Base-by-base conservation (phyloP, 1,284 basidiomycete species). In the Trichosporon sp. region DNA sequence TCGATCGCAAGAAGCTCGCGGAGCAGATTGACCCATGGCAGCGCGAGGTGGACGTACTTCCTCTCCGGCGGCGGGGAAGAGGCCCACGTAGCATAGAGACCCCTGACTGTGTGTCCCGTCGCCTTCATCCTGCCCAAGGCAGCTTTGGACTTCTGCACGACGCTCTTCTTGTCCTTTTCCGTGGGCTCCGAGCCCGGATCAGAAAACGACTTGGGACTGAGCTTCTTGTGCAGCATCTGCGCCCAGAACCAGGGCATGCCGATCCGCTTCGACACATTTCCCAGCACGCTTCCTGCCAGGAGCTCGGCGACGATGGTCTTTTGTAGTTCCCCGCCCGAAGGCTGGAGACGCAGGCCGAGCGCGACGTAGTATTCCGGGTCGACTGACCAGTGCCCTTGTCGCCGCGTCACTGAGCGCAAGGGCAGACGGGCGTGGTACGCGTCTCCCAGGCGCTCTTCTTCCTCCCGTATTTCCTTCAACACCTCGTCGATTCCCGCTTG, bases 301-400 rank as follows among this genome's bases (percentile, higher is more conserved):
- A 86, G 78, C 70, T 87, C 85, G 37, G 84, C 74, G 2, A 83
- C 75, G 66, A 86, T 81, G 4, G 79, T 67, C 1, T 67, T 86
- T 83, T 4, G 81, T 77, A 10, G 78, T 76, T 0, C 84, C 76
- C 8, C 70, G 72, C 0, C 74, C 11, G 73, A 68, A n/a, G 75
- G 71, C 12, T 86, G 76, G 7, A 86, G 66, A 8, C 80, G 74
- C 59, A 84, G 81, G 21, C 82, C 77, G 2, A 86, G 76, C 0
- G 80, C 75, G 2, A 82, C 76, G 14, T 84, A 77, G 75, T 86
- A 87, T 11, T 78, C 71, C 2, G 64, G 8, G 64, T 43, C 35
- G 19, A 43, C 38, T 35, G n/a, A 16, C 54, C 16, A 26, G 16
- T 63, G 14, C 37, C 31, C 68, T 54, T 70, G 65, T 4, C 7